Percentiles rank a stretch among this genome's conserved stretches.
phyloP scores from a whole-genome alignment of 169 alveolate species.

The Besnoitia besnoiti region DNA sequence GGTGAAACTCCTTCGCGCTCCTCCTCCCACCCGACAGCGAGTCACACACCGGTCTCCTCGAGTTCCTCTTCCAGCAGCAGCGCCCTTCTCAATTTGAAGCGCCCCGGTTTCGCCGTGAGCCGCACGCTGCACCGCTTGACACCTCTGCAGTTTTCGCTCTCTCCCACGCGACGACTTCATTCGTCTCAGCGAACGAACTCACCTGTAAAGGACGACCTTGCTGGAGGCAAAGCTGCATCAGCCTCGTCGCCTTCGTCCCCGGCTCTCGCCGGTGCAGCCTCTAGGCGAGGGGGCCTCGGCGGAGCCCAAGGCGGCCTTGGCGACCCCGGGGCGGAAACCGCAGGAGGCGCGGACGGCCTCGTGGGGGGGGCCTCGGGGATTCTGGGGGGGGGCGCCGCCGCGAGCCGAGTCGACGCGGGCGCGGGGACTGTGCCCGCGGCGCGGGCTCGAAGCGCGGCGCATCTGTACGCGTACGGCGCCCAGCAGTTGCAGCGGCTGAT shows the following conservation, averaged over 20 bases:
- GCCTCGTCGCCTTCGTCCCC: not conserved
- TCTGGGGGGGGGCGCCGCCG: not conserved
- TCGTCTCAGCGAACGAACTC: not conserved
- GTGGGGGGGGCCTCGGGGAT: conserved; percentile 3
- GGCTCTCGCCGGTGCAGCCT: not conserved
- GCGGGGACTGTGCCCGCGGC: conserved; percentile 36
- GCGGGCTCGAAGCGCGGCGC: conserved; percentile 52
- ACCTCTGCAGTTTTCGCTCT: conserved; percentile 28
- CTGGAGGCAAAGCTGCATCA: not conserved
- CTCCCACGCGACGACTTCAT: conserved; percentile 30
- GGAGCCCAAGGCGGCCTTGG: not conserved
- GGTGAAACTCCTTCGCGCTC: not conserved
- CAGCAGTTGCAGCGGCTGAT: conserved; percentile 60
- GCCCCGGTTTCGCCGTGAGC: not conserved
- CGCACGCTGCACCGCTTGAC: conserved; percentile 29
- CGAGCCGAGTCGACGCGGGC: not conserved
- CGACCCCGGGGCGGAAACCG: not conserved
- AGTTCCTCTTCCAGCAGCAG: not conserved
- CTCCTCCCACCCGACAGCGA: not conserved
- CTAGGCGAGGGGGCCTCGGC: not conserved
- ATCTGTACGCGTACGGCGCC: conserved; percentile 40
- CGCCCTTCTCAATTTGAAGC: not conserved
- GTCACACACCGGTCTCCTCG: not conserved
- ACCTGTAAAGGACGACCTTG: not conserved
- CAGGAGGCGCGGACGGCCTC: not conserved